phyloP scores from a whole-genome alignment of 805 yeast genomes.

The Pachysolen tannophilus region DNA sequence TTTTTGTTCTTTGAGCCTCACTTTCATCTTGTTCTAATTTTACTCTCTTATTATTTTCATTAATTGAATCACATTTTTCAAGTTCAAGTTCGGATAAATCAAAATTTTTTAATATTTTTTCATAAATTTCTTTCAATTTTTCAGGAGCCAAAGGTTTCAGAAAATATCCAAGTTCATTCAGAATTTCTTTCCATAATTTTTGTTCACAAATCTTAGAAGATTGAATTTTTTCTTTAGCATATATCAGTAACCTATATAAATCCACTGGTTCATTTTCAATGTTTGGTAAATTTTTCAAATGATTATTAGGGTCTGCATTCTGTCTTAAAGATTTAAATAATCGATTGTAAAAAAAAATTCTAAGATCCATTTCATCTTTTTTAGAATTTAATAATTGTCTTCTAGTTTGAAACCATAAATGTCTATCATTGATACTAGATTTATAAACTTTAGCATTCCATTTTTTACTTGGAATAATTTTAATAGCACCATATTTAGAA shows the following conservation, averaged over 20 bases:
- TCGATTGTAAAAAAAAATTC: slow-evolving; percentile 39
- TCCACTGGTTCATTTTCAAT: slow-evolving; percentile 63
- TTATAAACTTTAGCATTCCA: slow-evolving; percentile 29
- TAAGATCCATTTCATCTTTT: slow-evolving; percentile 31
- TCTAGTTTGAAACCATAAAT: slow-evolving; percentile 44
- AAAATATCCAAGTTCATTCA: slow-evolving; percentile 74
- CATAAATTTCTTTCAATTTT: slow-evolving; percentile 15
- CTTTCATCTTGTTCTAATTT: slow-evolving; percentile 10
- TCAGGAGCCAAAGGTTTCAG: slow-evolving; percentile 23
- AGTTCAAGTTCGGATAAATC: slow-evolving; percentile 2
- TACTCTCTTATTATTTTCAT: slow-evolving; percentile 8
- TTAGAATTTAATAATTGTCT: slow-evolving; percentile 38
- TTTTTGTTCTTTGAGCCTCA: background rate
- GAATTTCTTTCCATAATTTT: slow-evolving; percentile 78
- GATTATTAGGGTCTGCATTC: slow-evolving; percentile 19
- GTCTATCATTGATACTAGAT: slow-evolving; percentile 32
- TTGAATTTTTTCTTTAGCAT: slow-evolving; percentile 63
- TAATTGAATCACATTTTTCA: slow-evolving; percentile 13
- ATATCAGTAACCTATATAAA: slow-evolving; percentile 46
- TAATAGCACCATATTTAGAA: slow-evolving; percentile 61
- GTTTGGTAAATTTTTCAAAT: slow-evolving; percentile 47
- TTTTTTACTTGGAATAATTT: slow-evolving; percentile 52
- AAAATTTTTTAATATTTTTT: slow-evolving; percentile 7
- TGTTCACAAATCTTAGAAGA: slow-evolving; percentile 50
- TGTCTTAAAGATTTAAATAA: slow-evolving; percentile 34